A percentile compares a stretch with the other conserved stretches of the same genome.
These are phyloP conservation scores for Aureobasidium namibiae DNA, from an alignment of 2,329 filamentous ascomycete genomes.

Conservation along the genomic window DNA sequence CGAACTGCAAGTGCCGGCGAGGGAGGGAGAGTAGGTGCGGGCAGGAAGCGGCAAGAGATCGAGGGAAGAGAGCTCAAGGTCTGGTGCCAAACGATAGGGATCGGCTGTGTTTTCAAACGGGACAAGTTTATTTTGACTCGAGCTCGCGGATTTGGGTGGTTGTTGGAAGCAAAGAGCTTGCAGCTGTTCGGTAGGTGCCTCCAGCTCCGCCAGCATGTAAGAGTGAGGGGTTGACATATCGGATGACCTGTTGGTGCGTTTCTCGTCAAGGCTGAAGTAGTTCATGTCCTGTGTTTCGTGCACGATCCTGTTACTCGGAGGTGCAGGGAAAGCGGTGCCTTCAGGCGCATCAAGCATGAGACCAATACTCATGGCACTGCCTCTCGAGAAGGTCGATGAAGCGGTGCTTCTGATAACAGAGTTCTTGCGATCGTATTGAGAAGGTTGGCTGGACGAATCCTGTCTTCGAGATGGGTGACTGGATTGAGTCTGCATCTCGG, in stretches of 20 bases:
- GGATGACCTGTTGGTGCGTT: neutral
- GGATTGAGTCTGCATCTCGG: constrained; percentile 17
- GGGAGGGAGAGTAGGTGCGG: neutral
- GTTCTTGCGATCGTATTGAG: neutral
- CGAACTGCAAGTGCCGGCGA: constrained; percentile 8
- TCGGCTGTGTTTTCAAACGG: constrained; percentile 14
- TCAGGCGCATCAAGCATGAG: constrained; percentile 11
- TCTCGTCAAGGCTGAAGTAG: neutral
- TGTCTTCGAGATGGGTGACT: neutral
- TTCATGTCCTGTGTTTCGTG: constrained; percentile 1
- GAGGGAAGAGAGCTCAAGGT: constrained; percentile 16
- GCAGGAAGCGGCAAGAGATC: constrained; percentile 12
- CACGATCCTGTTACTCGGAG: neutral
- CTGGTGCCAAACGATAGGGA: constrained; percentile 14
- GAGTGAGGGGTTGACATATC: neutral
- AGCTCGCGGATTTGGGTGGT: constrained; percentile 4
- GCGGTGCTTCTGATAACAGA: neutral
- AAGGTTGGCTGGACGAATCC: neutral
- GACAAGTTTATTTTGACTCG: constrained; percentile 11
- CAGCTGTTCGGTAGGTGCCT: neutral
- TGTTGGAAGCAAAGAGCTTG: constrained; percentile 1
- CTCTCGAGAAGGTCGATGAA: constrained; percentile 2
- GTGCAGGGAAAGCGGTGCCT: constrained; percentile 11
- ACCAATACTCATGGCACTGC: constrained; percentile 3
- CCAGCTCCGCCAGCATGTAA: neutral